Conservation (phyloP, 768 basidiomycete genomes). For the Suillus ampliporus region DNA sequence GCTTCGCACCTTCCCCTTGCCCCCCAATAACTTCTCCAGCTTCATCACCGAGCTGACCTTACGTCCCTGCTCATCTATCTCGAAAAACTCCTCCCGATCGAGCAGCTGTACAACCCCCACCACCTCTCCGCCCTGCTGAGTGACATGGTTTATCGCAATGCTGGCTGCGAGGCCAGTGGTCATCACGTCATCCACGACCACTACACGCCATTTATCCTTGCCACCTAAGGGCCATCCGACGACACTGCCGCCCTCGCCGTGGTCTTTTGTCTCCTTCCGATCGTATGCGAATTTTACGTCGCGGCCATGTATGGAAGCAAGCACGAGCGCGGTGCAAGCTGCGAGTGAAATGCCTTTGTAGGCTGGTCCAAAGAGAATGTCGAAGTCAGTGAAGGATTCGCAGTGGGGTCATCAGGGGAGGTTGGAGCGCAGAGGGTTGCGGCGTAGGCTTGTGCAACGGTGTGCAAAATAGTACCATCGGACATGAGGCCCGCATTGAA, state of each 20-base stretch:
- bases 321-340: slow-evolving; percentile 77
- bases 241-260: slow-evolving; percentile 92
- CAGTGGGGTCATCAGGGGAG: slow-evolving; percentile 31
- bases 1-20: slow-evolving; percentile 69
- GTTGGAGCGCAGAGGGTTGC: slow-evolving; percentile 69
- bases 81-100: slow-evolving; percentile 55
- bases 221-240: slow-evolving; percentile 87
- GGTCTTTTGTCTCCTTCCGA: slow-evolving; percentile 94
- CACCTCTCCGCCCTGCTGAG: slow-evolving; percentile 72
- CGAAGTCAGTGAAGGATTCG: slow-evolving; percentile 52
- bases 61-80: slow-evolving; percentile 36
- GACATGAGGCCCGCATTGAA: slow-evolving; percentile 93
- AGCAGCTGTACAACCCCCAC: slow-evolving; percentile 89
- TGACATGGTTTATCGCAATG: slow-evolving; percentile 78
- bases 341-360: slow-evolving; percentile 98
- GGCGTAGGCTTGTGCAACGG: slow-evolving; percentile 84
- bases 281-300: slow-evolving; percentile 89
- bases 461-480: slow-evolving; percentile 78
- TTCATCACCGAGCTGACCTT: slow-evolving; percentile 79
- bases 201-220: slow-evolving; percentile 58
- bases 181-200: slow-evolving; percentile 96
- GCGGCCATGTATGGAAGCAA: slow-evolving; percentile 67
- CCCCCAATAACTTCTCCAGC: slow-evolving; percentile 73
- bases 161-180: slow-evolving; percentile 91
- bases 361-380: slow-evolving; percentile 94